These are phyloP conservation scores for Pisolithus tinctorius DNA, from an alignment of 768 basidiomycete species.

Conservation along the genomic window DNA sequence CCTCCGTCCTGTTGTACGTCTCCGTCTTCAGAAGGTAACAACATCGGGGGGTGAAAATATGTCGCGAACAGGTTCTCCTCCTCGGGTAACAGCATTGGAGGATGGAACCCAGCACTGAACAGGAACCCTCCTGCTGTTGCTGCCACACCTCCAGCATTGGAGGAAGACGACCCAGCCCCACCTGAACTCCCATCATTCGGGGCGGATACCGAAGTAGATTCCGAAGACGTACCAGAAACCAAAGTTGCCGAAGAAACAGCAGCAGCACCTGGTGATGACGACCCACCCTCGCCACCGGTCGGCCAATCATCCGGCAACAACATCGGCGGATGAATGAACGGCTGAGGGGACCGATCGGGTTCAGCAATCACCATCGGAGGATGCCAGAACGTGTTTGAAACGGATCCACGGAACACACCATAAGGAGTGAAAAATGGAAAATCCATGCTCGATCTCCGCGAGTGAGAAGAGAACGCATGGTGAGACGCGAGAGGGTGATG, in stretches of 20 bases:
- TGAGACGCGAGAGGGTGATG: too few species aligned
- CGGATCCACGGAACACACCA: constrained; percentile 49
- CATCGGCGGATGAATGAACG: constrained; percentile 64
- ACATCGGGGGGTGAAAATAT: constrained; percentile 53
- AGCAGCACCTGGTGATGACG: too few species aligned
- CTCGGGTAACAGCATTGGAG: constrained; percentile 53
- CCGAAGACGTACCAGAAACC: too few species aligned
- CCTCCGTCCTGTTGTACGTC: constrained; percentile 4
- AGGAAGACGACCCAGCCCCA: too few species aligned
- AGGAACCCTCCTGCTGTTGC: too few species aligned
- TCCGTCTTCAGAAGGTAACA: constrained; percentile 35
- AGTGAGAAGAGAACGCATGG: constrained; percentile 34
- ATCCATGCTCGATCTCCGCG: constrained; percentile 60
- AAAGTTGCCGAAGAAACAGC: too few species aligned
- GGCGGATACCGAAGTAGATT: too few species aligned
- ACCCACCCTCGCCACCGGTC: too few species aligned
- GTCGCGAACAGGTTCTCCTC: constrained; percentile 55
- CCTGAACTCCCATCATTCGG: too few species aligned
- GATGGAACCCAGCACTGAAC: constrained; percentile 35
- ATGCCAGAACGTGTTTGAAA: constrained; percentile 60
- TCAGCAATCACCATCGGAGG: constrained; percentile 60
- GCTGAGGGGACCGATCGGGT: constrained; percentile 41
- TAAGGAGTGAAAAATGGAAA: constrained; percentile 53
- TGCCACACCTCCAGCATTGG: too few species aligned
- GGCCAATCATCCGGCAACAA: constrained; percentile 44